These are phyloP conservation scores for Phragmites australis DNA, from an alignment of 176 grass and related monocot genomes.

Conservation along the genomic window DNA sequence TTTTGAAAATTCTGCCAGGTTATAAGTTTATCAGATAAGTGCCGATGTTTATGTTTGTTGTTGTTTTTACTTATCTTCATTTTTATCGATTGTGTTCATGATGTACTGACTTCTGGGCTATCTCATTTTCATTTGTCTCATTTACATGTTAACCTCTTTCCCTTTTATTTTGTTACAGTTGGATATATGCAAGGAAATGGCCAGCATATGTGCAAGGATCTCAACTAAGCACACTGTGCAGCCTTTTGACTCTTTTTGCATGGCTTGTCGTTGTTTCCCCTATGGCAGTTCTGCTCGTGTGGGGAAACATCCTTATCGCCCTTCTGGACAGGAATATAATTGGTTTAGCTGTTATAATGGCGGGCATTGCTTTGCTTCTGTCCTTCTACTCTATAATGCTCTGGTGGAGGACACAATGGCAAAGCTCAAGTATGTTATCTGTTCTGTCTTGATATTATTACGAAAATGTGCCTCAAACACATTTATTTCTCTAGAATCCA, in stretches of 20 bases:
- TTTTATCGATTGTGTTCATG: constrained; percentile 24
- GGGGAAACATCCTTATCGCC: constrained; percentile 84
- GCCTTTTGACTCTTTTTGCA: constrained; percentile 66
- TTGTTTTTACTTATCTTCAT: constrained; percentile 2
- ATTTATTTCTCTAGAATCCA: constrained; percentile 32
- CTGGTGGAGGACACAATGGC: constrained; percentile 99
- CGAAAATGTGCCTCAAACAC: too few relatives aligned
- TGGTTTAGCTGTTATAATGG: constrained; percentile 98
- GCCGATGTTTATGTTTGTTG: background rate
- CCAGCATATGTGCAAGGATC: constrained; percentile 76
- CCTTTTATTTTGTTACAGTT: constrained; percentile 59
- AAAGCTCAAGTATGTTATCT: constrained; percentile 90
- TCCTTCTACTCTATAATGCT: constrained; percentile 99
- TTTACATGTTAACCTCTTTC: constrained; percentile 37
- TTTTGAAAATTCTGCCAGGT: constrained; percentile 2
- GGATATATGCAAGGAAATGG: constrained; percentile 99
- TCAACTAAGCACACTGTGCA: constrained; percentile 75
- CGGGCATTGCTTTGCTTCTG: constrained; percentile 77
- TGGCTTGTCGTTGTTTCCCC: constrained; percentile 90
- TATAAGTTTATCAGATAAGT: constrained; percentile 19
- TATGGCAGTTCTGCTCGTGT: constrained; percentile 62
- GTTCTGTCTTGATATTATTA: constrained; percentile 31
- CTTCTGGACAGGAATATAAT: constrained; percentile 91
- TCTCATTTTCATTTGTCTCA: background rate
- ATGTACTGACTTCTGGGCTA: constrained; percentile 8